phyloP scores from a whole-genome alignment of 306 rosid species.

The Dryas octopetala region DNA sequence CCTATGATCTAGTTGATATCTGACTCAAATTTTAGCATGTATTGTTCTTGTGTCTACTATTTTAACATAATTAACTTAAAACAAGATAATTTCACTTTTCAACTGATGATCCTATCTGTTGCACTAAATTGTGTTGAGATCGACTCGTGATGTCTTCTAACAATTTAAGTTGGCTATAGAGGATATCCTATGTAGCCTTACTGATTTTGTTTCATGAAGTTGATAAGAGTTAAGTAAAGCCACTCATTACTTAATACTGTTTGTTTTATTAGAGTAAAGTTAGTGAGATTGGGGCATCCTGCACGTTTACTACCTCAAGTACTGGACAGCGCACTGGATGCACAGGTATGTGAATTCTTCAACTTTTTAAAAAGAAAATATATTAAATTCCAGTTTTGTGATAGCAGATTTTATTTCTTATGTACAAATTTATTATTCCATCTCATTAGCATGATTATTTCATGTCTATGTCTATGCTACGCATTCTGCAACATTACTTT shows the following conservation, averaged over 20 bases:
- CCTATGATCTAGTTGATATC: not conserved
- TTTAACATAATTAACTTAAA: not conserved
- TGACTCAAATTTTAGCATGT: not conserved
- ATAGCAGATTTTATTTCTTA: not conserved
- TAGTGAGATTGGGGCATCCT: slow-evolving; percentile 98
- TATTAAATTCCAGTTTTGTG: not conserved
- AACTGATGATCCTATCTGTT: slow-evolving; percentile 1
- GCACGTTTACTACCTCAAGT: slow-evolving; percentile 99
- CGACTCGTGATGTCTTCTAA: not conserved
- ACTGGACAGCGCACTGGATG: slow-evolving; percentile 92
- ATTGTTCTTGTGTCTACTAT: not conserved
- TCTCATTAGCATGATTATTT: slow-evolving; percentile 1
- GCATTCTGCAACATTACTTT: slow-evolving; percentile 8
- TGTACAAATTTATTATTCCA: not conserved
- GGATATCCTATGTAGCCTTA: not conserved
- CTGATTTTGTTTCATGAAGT: slow-evolving; percentile 25
- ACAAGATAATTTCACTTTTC: not conserved
- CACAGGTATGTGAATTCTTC: slow-evolving; percentile 60
- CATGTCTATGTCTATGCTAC: not conserved
- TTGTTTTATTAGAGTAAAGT: slow-evolving; percentile 66
- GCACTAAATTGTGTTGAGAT: not conserved
- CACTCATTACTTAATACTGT: slow-evolving; percentile 22
- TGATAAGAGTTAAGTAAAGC: slow-evolving; percentile 6
- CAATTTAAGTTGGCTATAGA: not conserved
- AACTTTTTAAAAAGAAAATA: not conserved